These are phyloP conservation scores for Hemileccinum impolitum DNA, from an alignment of 768 basidiomycete species.

Conservation along the genomic window DNA sequence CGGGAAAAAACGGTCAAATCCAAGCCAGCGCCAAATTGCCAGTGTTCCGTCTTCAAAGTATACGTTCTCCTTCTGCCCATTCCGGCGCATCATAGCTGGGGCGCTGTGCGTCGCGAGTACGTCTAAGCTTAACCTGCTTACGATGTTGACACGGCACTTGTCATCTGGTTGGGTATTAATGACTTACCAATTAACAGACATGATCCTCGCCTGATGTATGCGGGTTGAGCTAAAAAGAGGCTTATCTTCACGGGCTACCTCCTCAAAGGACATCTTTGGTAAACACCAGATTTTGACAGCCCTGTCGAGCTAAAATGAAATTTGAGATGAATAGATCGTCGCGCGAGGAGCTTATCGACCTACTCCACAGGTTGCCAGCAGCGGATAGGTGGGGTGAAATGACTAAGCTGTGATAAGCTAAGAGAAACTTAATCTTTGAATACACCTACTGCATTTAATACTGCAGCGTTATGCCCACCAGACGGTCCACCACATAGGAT, in stretches of 20 bases:
- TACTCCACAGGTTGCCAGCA: conserved; percentile 79
- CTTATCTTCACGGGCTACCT: conserved; percentile 63
- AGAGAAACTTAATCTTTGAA: neutral
- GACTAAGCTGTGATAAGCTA: conserved; percentile 39
- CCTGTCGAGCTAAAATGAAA: conserved; percentile 56
- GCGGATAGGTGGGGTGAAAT: conserved; percentile 60
- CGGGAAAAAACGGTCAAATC: conserved; percentile 62
- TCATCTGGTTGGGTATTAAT: neutral
- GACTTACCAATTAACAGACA: conserved; percentile 60
- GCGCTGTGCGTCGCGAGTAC: conserved; percentile 53
- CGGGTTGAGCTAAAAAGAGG: conserved; percentile 67
- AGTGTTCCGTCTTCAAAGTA: conserved; percentile 48
- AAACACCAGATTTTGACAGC: conserved; percentile 74
- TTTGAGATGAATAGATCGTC: conserved; percentile 1
- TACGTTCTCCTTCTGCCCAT: conserved; percentile 18
- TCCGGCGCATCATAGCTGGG: conserved; percentile 43
- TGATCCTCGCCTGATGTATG: conserved; percentile 62
- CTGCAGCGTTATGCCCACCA: conserved; percentile 70
- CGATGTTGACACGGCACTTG: neutral
- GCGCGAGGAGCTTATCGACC: conserved; percentile 23
- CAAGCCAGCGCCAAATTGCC: conserved; percentile 67
- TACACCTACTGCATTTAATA: conserved; percentile 55
- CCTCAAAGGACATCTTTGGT: conserved; percentile 35
- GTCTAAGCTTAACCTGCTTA: conserved; percentile 53
- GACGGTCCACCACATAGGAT: conserved; percentile 68